Conservation (phyloP, 768 basidiomycete genomes). For the Thelephora aurantiotincta region DNA sequence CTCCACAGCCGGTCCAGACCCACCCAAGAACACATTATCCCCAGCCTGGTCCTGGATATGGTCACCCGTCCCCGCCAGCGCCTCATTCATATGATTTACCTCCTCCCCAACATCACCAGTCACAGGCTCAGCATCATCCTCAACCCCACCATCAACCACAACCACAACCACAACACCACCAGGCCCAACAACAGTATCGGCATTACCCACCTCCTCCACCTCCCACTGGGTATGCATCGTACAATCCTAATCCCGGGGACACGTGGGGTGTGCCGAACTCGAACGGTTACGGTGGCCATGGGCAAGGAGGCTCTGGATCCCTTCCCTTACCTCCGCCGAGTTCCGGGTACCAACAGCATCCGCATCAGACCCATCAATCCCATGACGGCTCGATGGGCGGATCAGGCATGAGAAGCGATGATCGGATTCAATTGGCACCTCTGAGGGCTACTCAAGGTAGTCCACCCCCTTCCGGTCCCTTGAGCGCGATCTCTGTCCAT, state of each 20-base stretch:
- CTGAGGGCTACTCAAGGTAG: constrained; percentile 18
- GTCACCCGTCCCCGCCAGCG: constrained; percentile 5
- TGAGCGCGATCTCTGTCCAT: background rate
- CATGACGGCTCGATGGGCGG: constrained; percentile 13
- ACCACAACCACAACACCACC: constrained; percentile 12
- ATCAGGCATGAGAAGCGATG: constrained; percentile 16
- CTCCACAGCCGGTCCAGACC: constrained; percentile 9
- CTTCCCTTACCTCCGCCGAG: background rate
- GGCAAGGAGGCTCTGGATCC: constrained; percentile 1
- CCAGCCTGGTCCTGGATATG: background rate
- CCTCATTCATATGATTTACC: constrained; percentile 11
- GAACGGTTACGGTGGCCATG: background rate
- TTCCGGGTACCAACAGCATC: background rate
- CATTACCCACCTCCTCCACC: constrained; percentile 6
- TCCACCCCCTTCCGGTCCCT: constrained; percentile 5
- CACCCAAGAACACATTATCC: constrained; percentile 11
- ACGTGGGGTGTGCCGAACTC: constrained; percentile 4
- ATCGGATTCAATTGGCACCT: constrained; percentile 42
- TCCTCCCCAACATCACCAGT: constrained; percentile 16
- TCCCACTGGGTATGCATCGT: constrained; percentile 5
- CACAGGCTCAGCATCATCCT: constrained; percentile 15
- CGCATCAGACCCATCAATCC: constrained; percentile 5
- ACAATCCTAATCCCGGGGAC: constrained; percentile 4
- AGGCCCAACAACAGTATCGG: constrained; percentile 8
- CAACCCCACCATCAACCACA: constrained; percentile 11